A percentile compares a stretch with the other conserved stretches of the same genome.
Conservation (phyloP, 2,329 filamentous ascomycete genomes). For the Mollisiaceae sp. region DNA sequence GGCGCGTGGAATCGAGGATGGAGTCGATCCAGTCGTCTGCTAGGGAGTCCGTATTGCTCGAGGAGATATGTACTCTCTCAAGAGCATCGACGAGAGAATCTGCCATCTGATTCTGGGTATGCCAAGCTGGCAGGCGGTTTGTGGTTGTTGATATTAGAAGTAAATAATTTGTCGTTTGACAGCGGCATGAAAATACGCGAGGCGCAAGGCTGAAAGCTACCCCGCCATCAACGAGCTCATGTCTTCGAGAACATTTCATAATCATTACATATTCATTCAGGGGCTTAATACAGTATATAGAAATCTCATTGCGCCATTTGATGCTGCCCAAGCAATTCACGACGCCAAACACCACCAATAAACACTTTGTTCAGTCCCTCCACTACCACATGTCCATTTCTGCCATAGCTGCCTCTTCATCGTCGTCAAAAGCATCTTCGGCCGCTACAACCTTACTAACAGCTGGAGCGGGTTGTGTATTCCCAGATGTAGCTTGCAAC, state of each 20-base stretch:
- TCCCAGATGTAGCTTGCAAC: slow-evolving; percentile 30
- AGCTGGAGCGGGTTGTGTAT: slow-evolving; percentile 26
- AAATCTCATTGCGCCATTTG: background rate
- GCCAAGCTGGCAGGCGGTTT: background rate
- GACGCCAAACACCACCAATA: slow-evolving; percentile 15
- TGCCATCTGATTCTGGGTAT: slow-evolving; percentile 31
- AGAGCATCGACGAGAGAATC: slow-evolving; percentile 54
- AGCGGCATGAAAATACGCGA: slow-evolving; percentile 20
- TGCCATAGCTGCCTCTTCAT: slow-evolving; percentile 63
- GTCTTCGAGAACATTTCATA: background rate
- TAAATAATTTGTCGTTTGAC: background rate
- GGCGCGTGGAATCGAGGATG: slow-evolving; percentile 59
- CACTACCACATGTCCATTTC: slow-evolving; percentile 56
- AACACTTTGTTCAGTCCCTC: background rate
- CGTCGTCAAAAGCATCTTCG: slow-evolving; percentile 51
- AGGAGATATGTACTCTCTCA: slow-evolving; percentile 53
- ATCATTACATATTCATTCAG: slow-evolving; percentile 6
- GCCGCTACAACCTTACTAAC: slow-evolving; percentile 15
- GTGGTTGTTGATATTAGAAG: slow-evolving; percentile 6
- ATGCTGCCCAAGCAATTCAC: slow-evolving; percentile 8
- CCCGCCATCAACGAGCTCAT: slow-evolving; percentile 18
- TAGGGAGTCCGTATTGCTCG: slow-evolving; percentile 37
- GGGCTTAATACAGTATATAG: background rate
- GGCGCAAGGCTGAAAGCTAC: slow-evolving; percentile 19
- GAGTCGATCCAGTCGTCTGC: slow-evolving; percentile 58